Base-by-base conservation (phyloP, 306 rosid genomes). In the Trichosanthes cucumerina region DNA sequence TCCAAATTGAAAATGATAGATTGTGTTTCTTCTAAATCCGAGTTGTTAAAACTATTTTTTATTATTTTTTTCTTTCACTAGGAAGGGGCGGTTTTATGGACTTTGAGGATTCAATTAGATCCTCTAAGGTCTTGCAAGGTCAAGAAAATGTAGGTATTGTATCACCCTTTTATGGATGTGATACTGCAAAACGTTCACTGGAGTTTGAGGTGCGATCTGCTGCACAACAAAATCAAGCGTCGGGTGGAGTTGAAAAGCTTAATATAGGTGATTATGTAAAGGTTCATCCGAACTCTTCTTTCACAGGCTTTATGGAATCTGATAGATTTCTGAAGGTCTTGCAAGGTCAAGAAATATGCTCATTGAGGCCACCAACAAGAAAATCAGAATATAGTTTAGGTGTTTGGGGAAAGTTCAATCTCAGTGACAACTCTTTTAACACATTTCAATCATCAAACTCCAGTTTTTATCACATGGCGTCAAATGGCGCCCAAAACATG, bases 101-200 rank as follows among this genome's bases (percentile, higher is more conserved):
- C 97, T 94, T 86, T 79, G 93, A 92, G 85, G 96, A 88, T 88
- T 90, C 96, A 47, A 69, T 90, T 79, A 92, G 91, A 87, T 89
- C 97, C 87, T 88, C 98, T 88, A 94, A 94, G 98, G 98, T 94
- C 98, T 94, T 94, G 98, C 98, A 94, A 94, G 98, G 98, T 94
- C 98, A 94, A 94, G 98, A 94, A 94, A 94, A 94, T 83, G 71
- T 93, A 83, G 86, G 97, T 92, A 87, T 90, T 82, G 78, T 86
- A 88, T 88, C 96, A 84, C 90, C 92, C 82, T 79, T 81, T 81
- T 89, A 87, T 79, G 94, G 97, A 81, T 54, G 88, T 89, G 95
- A 90, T 86, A 84, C 90, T 70, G 85, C 87, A 79, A 89, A 91
- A 85, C 90, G 77, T 85, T 87, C 85, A 69, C 85, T 84, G 74